Evolutionary conservation across 257 asterid genomes (phyloP).

Genomic region (Primulina tabacum): DNA sequence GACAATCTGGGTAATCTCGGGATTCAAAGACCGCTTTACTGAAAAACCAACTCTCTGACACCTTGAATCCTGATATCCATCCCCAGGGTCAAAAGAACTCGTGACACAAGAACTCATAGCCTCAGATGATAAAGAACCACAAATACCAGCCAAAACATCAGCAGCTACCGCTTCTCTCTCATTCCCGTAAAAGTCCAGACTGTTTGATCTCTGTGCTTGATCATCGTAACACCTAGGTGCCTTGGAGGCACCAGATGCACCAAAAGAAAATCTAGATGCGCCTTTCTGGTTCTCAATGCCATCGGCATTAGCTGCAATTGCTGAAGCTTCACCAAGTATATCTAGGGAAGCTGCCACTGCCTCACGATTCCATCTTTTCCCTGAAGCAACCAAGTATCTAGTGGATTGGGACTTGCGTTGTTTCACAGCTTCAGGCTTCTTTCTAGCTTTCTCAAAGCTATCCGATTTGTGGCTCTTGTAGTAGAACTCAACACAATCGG

Average conservation of each 20-base stretch:
- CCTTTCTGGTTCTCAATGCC: constrained; percentile 42
- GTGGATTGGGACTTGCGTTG: constrained; percentile 54
- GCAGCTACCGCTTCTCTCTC: constrained; percentile 87
- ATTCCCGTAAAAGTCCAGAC: constrained; percentile 48
- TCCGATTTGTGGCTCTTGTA: constrained; percentile 93
- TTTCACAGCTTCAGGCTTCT: constrained; percentile 50
- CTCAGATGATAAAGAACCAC: constrained; percentile 94
- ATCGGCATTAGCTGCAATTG: constrained; percentile 56
- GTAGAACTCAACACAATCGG: constrained; percentile 94
- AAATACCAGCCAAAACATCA: constrained; percentile 95
- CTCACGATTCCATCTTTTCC: constrained; percentile 81
- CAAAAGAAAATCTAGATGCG: constrained; percentile 40
- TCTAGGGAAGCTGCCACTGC: constrained; percentile 74
- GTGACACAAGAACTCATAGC: constrained; percentile 93
- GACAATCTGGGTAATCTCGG: constrained; percentile 61
- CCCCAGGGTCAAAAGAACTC: constrained; percentile 75
- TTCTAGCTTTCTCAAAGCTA: constrained; percentile 63
- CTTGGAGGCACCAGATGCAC: constrained; percentile 40
- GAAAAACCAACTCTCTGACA: constrained; percentile 49
- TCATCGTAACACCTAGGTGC: constrained; percentile 39
- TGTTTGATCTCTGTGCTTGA: constrained; percentile 43
- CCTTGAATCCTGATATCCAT: constrained; percentile 60
- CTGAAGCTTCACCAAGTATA: constrained; percentile 79
- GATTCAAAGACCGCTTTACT: constrained; percentile 53
- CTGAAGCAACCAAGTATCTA: constrained; percentile 67